Evolutionary conservation across 768 basidiomycete genomes (phyloP), one percentile per base, ranked within the genome.

Genomic region (Infundibulicybe gibba): DNA sequence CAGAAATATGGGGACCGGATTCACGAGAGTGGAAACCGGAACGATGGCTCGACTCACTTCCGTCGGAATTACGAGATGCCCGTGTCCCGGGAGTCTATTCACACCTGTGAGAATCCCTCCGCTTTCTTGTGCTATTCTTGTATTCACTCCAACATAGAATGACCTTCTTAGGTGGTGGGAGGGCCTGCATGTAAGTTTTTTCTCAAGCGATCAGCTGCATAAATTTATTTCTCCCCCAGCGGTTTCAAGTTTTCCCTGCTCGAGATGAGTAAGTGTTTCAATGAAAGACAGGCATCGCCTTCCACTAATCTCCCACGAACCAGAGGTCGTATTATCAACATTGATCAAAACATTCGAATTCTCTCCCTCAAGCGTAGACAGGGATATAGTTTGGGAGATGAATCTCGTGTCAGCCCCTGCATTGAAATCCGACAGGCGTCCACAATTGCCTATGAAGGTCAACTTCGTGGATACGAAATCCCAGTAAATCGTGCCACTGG

Each of bases 181-280:
- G 74, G 16, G 62, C 72, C 10, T 77, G 75, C 66, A 73, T 77
- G 72, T 73, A 41, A 45, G 71, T 64, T 11, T n/a, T n/a, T 2
- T 2, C 6, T 31, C 31, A 13, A 20, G n/a, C 12, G 2, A 9
- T 5, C 4, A n/a, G 35, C 10, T 6, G n/a, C 33, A 21, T 19
- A 17, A 25, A 39, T 3, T 44, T 15, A n/a, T 34, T 42, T 31
- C 15, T 39, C 5, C 15, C 32, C 34, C 46, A 75, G 74, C 25
- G 77, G 76, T 0, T 77, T 77, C 64, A 77, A 78, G 54, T 79
- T 80, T 61, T 70, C 76, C 1, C 71, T 77, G 50, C 61, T 79
- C 6, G 76, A 79, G 54, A 75, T 76, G 64, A 77, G 76, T 78
- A 19, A 14, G 35, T 38, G 35, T n/a, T 38, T 10, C 17, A n/a